Conservation (phyloP, 2,329 filamentous ascomycete species). For the Lecanoromycetidae sp. region DNA sequence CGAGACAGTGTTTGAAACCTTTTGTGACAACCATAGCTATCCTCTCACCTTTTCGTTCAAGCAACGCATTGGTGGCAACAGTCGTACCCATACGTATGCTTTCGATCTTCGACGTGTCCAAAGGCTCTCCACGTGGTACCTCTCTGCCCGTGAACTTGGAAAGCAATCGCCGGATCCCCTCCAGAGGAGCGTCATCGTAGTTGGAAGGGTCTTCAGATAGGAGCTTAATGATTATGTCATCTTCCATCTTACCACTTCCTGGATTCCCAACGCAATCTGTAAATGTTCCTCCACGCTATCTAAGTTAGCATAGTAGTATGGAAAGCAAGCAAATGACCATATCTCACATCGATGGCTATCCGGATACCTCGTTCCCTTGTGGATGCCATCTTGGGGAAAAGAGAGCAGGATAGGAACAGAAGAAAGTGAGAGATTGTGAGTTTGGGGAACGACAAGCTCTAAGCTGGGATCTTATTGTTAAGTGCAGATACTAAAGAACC, state of each 20-base stretch:
- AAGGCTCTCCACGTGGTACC: slow-evolving; percentile 63
- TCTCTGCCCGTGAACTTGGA: slow-evolving; percentile 62
- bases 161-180: slow-evolving; percentile 79
- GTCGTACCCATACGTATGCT: slow-evolving; percentile 95
- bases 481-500: no score
- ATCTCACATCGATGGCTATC: slow-evolving; percentile 14
- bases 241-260: slow-evolving; percentile 51
- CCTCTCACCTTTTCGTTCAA: slow-evolving; percentile 81
- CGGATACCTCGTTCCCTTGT: slow-evolving; percentile 9
- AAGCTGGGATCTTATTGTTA: no score
- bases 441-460: no score
- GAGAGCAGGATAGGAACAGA: not conserved
- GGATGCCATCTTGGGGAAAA: slow-evolving; percentile 3
- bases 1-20: slow-evolving; percentile 76
- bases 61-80: slow-evolving; percentile 79
- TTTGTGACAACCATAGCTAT: slow-evolving; percentile 79
- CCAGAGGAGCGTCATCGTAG: slow-evolving; percentile 80
- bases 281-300: slow-evolving; percentile 70
- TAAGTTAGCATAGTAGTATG: not conserved
- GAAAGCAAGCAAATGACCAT: not conserved
- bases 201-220: slow-evolving; percentile 83
- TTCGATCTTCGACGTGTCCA: slow-evolving; percentile 75
- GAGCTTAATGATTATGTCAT: slow-evolving; percentile 76
- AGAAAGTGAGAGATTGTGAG: not conserved
- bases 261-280: slow-evolving; percentile 84